Conservation (phyloP, 352 stramenopile species). For the Pythium guiyangense region DNA sequence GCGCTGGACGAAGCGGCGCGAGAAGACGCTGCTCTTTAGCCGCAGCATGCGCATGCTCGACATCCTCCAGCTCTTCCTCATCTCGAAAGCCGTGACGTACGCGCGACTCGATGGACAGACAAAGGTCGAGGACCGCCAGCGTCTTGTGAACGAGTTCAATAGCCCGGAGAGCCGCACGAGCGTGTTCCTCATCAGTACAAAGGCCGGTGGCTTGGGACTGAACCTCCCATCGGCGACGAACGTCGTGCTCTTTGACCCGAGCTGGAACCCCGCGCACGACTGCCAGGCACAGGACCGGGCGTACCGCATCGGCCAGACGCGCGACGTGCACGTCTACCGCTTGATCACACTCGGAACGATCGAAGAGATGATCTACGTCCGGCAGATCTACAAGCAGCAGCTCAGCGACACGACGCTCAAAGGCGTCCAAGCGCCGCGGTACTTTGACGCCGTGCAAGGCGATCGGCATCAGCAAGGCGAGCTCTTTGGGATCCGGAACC, state of each 20-base stretch:
- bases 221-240: conserved; percentile 80
- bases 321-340: conserved; percentile 81
- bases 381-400: conserved; percentile 87
- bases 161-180: conserved; percentile 39
- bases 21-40: conserved; percentile 76
- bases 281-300: conserved; percentile 80
- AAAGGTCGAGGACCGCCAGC: conserved; percentile 65
- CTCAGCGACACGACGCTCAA: conserved; percentile 79
- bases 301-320: conserved; percentile 85
- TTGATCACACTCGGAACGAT: conserved; percentile 83
- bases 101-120: conserved; percentile 65
- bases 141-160: conserved; percentile 78
- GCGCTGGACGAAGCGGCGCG: conserved; percentile 52
- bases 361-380: conserved; percentile 88
- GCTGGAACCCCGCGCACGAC: conserved; percentile 85
- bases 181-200: conserved; percentile 80
- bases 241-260: conserved; percentile 86
- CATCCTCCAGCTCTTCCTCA: conserved; percentile 74
- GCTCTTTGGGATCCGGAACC: conserved; percentile 72
- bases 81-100: conserved; percentile 60
- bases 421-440: conserved; percentile 54
- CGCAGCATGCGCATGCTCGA: conserved; percentile 78
- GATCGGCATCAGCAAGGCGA: conserved; percentile 70
- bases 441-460: conserved; percentile 79
- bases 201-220: conserved; percentile 65